Base-by-base conservation (phyloP, 371 early-diverging fungal species). In the Smittium culicis region DNA sequence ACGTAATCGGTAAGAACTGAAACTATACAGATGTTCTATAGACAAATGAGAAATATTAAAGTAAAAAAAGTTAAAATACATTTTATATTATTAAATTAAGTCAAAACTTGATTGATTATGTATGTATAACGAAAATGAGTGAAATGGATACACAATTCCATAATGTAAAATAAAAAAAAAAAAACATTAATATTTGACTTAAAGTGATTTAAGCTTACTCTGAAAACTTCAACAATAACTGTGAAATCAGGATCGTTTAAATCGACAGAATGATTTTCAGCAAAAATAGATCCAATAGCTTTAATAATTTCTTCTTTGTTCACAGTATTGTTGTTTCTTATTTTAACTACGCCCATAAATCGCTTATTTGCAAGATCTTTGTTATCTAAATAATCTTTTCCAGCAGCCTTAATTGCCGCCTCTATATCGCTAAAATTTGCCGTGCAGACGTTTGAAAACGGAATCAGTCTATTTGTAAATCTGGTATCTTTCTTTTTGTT, bases 231-330 rank as follows among this genome's bases (percentile, higher is more conserved):
- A 28, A 77, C 72, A 34, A 77, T 78, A 14, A 77, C 28, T 3
- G 77, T 77, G 68, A 74, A 66, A 45, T 70, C 71, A 58, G 77
- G 74, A 62, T 77, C 66, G 35, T 70, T 72, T 67, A 77, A 59
- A 58, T 77, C 77, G 5, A 77, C 77, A 45, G 71, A 78, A 74
- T 77, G 76, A 68, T 72, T 77, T 28, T 20, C 72, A 35, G 72
- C 72, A 34, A 77, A 66, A 45, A 73, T 71, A 2, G 69, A 73
- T 32, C 77, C 77, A 35, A 77, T 74, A 1, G 78, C 68, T 25
- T 70, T 67, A 54, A 77, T 77, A 25, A 77, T 59, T 0, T 67
- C 68, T 34, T 77, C 75, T 56, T 75, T 73, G 64, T 77, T 73
- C 56, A 77, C 67, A 5, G 66, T 71, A 34, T 70, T 73, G 66